Evolutionary conservation across 345 rosid genomes (phyloP), one percentile per base, ranked within the genome.

Genomic region (Zanthoxylum bungeanum): DNA sequence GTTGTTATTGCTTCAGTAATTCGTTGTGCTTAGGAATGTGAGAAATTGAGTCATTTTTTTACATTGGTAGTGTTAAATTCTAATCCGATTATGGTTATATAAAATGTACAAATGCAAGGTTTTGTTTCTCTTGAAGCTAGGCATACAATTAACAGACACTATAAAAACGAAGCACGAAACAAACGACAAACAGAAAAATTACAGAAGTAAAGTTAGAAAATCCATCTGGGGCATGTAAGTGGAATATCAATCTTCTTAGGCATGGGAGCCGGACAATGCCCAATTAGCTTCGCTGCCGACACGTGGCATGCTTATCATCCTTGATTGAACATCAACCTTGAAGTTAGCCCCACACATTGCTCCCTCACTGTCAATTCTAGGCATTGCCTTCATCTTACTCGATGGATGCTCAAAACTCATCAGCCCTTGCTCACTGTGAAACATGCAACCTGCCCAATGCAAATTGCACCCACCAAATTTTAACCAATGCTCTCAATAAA

Each of bases 271-370:
- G n/a, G 83, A 72, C 60, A 90, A 55, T 11, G 96, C 93, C 93
- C 93, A 90, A 65, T 88, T 80, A 28, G 84, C 89, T 80, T 85
- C 96, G 34, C 96, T 90, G 0, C 93, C 96, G 0, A 88, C 93
- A 57, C 93, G 87, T 9, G 91, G 91, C 80, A 90, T 85, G 57
- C 12, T 66, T 28, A 46, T 62, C 7, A 74, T 72, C 73, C 79
- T 82, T 4, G 93, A 81, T 0, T 75, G 84, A 47, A 24, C 85
- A 76, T 90, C 93, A 1, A 77, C 96, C 79, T 81, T 86, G 83
- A 88, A 90, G 69, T 81, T 76, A 28, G 96, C 96, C 17, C 96
- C 96, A 24, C 93, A 85, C 83, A 90, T 86, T 0, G 70, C 83
- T 7, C 93, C 96, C 9, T 90, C 91, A 31, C 96, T 90, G 17